phyloP scores from a whole-genome alignment of 495 filamentous ascomycete species.

The Aspergillus leporis region DNA sequence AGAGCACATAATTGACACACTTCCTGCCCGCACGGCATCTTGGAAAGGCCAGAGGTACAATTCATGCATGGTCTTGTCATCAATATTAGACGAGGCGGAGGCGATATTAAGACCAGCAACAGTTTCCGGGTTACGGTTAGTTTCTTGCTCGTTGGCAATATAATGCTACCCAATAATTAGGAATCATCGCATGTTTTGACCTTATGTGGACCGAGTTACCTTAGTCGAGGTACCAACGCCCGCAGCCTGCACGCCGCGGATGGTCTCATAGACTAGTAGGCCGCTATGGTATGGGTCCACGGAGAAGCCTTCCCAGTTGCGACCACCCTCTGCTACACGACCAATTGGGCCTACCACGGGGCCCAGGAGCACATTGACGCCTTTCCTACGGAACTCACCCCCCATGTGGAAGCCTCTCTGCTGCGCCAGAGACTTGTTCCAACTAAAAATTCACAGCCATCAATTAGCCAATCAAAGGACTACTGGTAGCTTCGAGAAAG shows the following conservation, averaged over 20 bases:
- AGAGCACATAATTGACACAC: conserved; percentile 57
- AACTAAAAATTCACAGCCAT: conserved; percentile 28
- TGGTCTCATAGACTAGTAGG: conserved; percentile 56
- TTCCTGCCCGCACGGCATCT: conserved; percentile 53
- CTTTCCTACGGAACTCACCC: conserved; percentile 56
- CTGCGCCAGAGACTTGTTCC: conserved; percentile 55
- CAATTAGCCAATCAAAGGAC: conserved; percentile 20
- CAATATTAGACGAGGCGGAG: conserved; percentile 58
- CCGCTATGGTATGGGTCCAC: conserved; percentile 70
- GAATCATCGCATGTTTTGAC: conserved; percentile 27
- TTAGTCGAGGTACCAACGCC: conserved; percentile 74
- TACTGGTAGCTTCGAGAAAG: conserved; percentile 19
- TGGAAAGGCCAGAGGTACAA: conserved; percentile 67
- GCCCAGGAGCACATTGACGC: conserved; percentile 56
- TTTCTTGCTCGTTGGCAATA: conserved; percentile 81
- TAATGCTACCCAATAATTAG: conserved; percentile 67
- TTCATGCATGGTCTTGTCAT: conserved; percentile 71
- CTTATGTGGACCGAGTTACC: conserved; percentile 27
- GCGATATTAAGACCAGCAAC: conserved; percentile 44
- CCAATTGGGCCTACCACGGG: conserved; percentile 73
- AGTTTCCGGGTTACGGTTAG: conserved; percentile 52
- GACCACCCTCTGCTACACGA: conserved; percentile 72
- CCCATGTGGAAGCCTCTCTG: conserved; percentile 54
- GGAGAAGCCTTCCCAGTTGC: conserved; percentile 86
- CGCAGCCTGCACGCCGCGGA: conserved; percentile 66